phyloP scores from a whole-genome alignment of 768 basidiomycete genomes.

The Lactifluus volemus region DNA sequence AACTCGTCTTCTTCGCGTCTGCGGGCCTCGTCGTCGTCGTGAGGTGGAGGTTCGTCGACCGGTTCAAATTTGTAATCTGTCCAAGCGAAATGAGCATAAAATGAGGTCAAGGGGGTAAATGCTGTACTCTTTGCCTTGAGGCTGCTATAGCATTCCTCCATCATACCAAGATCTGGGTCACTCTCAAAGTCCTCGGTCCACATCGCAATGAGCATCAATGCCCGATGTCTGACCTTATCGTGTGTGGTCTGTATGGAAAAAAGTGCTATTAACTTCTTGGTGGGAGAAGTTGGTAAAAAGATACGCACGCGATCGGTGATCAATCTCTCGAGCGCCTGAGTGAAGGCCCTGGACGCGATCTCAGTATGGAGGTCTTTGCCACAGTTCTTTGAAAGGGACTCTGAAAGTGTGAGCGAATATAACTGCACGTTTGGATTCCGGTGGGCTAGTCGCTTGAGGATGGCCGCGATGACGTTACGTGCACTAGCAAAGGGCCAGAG shows the following conservation, averaged over 20 bases:
- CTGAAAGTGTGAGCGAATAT: slow-evolving; percentile 80
- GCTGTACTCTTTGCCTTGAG: slow-evolving; percentile 72
- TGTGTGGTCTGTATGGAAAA: slow-evolving; percentile 63
- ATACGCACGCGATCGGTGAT: slow-evolving; percentile 71
- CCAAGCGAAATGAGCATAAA: background rate
- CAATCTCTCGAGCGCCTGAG: slow-evolving; percentile 77
- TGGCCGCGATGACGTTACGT: slow-evolving; percentile 70
- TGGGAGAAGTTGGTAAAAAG: background rate
- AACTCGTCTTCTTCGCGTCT: slow-evolving; percentile 91
- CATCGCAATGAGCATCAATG: slow-evolving; percentile 59
- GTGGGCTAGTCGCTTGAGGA: slow-evolving; percentile 87
- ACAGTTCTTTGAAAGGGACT: slow-evolving; percentile 90
- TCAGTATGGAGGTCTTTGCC: slow-evolving; percentile 74
- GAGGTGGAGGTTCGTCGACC: slow-evolving; percentile 55
- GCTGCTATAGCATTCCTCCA: slow-evolving; percentile 81
- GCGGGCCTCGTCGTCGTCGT: slow-evolving; percentile 67
- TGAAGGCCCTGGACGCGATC: slow-evolving; percentile 85
- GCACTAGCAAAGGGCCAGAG: slow-evolving; percentile 48
- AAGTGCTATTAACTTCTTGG: background rate
- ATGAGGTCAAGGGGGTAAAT: slow-evolving; percentile 15
- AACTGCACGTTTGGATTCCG: slow-evolving; percentile 96
- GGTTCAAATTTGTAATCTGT: slow-evolving; percentile 66
- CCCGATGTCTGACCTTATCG: slow-evolving; percentile 77
- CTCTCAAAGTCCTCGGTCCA: slow-evolving; percentile 84
- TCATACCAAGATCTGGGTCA: slow-evolving; percentile 73